Conservation (phyloP, 768 basidiomycete species). For the Termitomyces sp. region DNA sequence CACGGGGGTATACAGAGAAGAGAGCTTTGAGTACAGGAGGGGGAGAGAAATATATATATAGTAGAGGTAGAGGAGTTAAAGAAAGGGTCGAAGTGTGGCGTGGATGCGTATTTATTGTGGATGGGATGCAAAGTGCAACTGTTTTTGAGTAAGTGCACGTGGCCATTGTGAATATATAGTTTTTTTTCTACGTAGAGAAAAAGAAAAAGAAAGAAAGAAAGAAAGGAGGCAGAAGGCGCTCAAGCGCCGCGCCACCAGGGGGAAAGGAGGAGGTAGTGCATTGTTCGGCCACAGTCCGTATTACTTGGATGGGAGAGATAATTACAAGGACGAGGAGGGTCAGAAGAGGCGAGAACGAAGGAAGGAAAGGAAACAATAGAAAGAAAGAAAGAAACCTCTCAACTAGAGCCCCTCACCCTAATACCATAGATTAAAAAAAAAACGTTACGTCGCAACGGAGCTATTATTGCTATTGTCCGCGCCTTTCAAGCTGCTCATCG, state of each 20-base stretch:
- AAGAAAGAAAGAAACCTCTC: neutral
- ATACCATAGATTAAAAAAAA: neutral
- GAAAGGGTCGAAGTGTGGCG: no score
- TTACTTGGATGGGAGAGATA: neutral
- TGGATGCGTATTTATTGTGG: no score
- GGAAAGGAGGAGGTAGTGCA: neutral
- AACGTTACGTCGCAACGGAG: constrained; percentile 6
- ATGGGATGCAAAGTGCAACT: neutral
- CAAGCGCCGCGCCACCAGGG: neutral
- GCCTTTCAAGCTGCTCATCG: constrained; percentile 24
- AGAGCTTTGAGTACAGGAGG: no score
- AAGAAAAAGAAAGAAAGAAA: no score
- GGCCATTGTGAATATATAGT: neutral
- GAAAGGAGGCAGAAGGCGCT: neutral
- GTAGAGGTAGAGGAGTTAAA: no score
- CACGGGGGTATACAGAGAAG: no score
- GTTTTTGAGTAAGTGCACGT: neutral
- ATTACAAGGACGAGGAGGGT: neutral
- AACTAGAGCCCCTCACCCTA: neutral
- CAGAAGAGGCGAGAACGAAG: neutral
- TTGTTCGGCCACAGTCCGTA: neutral
- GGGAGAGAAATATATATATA: no score
- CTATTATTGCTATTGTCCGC: no score
- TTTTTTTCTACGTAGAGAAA: neutral
- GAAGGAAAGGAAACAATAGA: neutral